These are phyloP conservation scores for Gastrolobium bilobum DNA, from an alignment of 306 rosid genomes.

Conservation along the genomic window DNA sequence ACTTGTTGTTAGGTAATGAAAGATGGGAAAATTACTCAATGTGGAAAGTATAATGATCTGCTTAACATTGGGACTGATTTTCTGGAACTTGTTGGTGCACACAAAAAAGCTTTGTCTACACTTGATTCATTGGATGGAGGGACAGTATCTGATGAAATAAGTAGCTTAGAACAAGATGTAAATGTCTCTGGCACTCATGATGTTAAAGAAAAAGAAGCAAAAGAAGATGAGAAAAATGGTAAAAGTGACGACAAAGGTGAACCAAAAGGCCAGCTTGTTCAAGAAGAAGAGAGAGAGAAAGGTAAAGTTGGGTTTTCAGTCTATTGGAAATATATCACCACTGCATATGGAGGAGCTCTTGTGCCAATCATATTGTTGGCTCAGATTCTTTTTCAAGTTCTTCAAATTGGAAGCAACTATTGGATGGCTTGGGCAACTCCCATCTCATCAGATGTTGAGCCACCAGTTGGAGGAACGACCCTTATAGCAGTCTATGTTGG, in stretches of 20 bases:
- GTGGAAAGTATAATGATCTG: conserved; percentile 78
- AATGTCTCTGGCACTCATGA: conserved; percentile 37
- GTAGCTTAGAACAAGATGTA: conserved; percentile 46
- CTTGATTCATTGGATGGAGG: conserved; percentile 58
- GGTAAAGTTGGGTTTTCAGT: conserved; percentile 80
- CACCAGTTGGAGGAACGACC: conserved; percentile 57
- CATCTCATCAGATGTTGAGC: conserved; percentile 64
- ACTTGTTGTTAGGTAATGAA: conserved; percentile 75
- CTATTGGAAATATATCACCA: conserved; percentile 77
- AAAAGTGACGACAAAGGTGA: conserved; percentile 51
- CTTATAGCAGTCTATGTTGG: conserved; percentile 71
- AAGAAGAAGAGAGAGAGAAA: conserved; percentile 94
- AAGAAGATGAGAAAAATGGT: conserved; percentile 48
- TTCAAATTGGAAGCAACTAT: conserved; percentile 93
- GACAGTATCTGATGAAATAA: conserved; percentile 43
- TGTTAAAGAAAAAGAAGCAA: conserved; percentile 53
- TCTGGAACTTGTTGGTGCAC: conserved; percentile 91
- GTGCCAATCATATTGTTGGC: conserved; percentile 79
- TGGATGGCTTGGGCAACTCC: conserved; percentile 99
- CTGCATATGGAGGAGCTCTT: conserved; percentile 84
- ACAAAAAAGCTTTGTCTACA: conserved; percentile 75
- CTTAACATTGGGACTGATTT: conserved; percentile 76
- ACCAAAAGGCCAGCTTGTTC: conserved; percentile 78
- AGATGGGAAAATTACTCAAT: conserved; percentile 78
- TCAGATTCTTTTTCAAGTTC: conserved; percentile 70